These are phyloP conservation scores for Achlya hypogyna DNA, from an alignment of 352 stramenopile species.

Conservation along the genomic window DNA sequence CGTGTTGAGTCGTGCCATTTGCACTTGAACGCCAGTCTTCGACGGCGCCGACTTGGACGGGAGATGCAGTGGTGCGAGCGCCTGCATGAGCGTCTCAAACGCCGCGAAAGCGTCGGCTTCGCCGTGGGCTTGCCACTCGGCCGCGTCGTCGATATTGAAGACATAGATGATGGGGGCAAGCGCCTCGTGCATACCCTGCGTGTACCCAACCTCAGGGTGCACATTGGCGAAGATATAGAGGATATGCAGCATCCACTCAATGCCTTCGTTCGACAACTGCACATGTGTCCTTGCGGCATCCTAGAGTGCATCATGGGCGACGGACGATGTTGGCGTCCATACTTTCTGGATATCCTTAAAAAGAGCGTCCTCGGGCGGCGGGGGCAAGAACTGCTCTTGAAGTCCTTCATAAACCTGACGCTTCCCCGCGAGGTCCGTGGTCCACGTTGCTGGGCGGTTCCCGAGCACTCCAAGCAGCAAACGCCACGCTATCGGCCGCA, in stretches of 20 bases:
- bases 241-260: constrained; percentile 60
- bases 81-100: constrained; percentile 42
- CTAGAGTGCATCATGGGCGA: constrained; percentile 20
- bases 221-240: constrained; percentile 72
- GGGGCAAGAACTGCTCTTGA: constrained; percentile 30
- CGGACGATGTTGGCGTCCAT: not conserved
- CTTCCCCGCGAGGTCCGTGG: constrained; percentile 19
- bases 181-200: constrained; percentile 95
- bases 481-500: constrained; percentile 30
- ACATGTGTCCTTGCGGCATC: constrained; percentile 55
- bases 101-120: constrained; percentile 48
- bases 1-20: constrained; percentile 41
- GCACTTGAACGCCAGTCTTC: constrained; percentile 44
- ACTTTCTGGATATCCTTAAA: constrained; percentile 63
- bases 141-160: constrained; percentile 44
- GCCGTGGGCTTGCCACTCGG: constrained; percentile 28
- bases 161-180: constrained; percentile 76
- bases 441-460: constrained; percentile 20
- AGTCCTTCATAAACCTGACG: constrained; percentile 26
- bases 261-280: constrained; percentile 30
- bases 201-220: constrained; percentile 80
- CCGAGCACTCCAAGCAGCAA: constrained; percentile 35
- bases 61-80: constrained; percentile 38
- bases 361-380: constrained; percentile 32
- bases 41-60: constrained; percentile 32